Conservation (phyloP, 352 stramenopile species). For the Halophytophthora polymorphica region DNA sequence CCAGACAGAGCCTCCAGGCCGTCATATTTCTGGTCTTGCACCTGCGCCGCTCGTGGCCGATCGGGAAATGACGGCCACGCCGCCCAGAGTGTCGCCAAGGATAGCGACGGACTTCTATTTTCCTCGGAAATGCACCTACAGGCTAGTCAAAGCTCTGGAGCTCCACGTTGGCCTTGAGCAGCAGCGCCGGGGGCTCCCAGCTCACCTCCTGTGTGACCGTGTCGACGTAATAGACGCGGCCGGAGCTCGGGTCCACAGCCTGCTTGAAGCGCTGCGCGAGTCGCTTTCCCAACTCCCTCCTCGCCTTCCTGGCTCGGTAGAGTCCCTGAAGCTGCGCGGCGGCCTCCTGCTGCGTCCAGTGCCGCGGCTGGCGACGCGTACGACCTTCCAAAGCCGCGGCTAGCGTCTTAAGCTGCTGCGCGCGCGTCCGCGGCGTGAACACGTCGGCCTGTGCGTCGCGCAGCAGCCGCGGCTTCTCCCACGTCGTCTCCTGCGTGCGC, state of each 20-base stretch:
- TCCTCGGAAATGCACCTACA: background rate
- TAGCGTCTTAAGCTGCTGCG: constrained; percentile 32
- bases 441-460: constrained; percentile 37
- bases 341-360: constrained; percentile 51
- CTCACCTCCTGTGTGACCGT: constrained; percentile 58
- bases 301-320: constrained; percentile 50
- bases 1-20: too few species aligned
- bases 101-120: background rate
- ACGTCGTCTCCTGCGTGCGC: constrained; percentile 59
- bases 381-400: constrained; percentile 6
- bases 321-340: constrained; percentile 50
- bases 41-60: too few species aligned
- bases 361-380: constrained; percentile 4
- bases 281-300: constrained; percentile 29
- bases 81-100: too few species aligned
- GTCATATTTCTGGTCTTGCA: too few species aligned
- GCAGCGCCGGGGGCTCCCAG: constrained; percentile 49
- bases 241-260: constrained; percentile 40
- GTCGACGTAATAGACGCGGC: constrained; percentile 74
- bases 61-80: too few species aligned
- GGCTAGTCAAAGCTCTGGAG: constrained; percentile 24
- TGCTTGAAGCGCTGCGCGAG: constrained; percentile 55
- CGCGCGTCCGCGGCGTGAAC: constrained; percentile 47
- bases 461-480: constrained; percentile 62
- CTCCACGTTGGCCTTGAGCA: constrained; percentile 19